Evolutionary conservation across 495 filamentous ascomycete species (phyloP), one percentile per base, ranked within the genome.

Genomic region (Astrothelium macrocarpum): DNA sequence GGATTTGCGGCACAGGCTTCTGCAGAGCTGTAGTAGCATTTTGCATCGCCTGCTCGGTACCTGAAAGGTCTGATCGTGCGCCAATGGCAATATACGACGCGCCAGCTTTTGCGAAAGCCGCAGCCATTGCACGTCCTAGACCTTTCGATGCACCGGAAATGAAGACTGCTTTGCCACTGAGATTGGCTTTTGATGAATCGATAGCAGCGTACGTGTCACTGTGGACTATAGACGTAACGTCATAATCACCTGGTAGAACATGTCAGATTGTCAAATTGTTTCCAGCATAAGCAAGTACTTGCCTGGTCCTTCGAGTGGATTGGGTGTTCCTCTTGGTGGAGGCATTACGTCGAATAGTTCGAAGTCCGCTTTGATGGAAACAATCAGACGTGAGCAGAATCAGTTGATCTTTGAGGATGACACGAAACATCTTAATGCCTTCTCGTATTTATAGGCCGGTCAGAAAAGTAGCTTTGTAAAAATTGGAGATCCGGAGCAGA

Each of bases 41-140:
- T 42, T 71, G 67, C 23, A 84, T 72, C 2, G 70, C 73, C 1
- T 61, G 32, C 32, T 70, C 71, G 7, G 75, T 67, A n/a, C 75
- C 69, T 42, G 70, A 67, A 1, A 80, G 70, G 32, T 65, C 62
- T 4, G 74, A 77, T 28, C 83, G 77, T 2, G 80, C 83, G 11
- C 72, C 77, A 25, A 74, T 59, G 61, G 68, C 70, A 60, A 75
- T 67, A 26, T 49, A 39, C 4, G 69, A 62, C 12, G 67, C 71
- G 26, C 65, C 66, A 10, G 69, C 73, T 61, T 64, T 65, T 12
- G 71, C 72, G 53, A 68, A 74, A 28, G 68, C 61, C 12, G 71
- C 31, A 1, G 71, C 70, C 3, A 65, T 73, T 20, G 73, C 64
- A 0, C 58, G 32, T 11, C 73, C 72, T 18, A 74, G 59, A 28